Base-by-base conservation (phyloP, 352 stramenopile genomes). In the Phytophthora capsici region DNA sequence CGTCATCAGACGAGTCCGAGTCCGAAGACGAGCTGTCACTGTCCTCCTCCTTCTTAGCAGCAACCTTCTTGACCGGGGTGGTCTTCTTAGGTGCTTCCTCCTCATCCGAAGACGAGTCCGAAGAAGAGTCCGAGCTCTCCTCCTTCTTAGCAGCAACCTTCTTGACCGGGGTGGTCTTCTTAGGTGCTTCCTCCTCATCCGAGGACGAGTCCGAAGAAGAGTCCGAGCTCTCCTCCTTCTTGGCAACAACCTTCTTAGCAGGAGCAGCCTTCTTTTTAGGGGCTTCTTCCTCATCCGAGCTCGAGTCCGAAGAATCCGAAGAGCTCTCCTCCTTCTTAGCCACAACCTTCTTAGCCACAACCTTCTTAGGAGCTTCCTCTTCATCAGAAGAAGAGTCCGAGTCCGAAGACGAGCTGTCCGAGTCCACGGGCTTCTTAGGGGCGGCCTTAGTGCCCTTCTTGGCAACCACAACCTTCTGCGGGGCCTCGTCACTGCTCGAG, bases 41-140 rank as follows among this genome's bases (percentile, higher is more conserved):
- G 12, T 46, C 20, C 7, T 94, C 86, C 30, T 66, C 77, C 69
- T 88, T 91, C 74, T 91, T 91, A 41, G 72, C 77, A 23, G 38
- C 63, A 13, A 69, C 73, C 59, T 83, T 84, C 71, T 87, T 87
- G 4, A 62, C 38, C 13, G 69, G 43, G 8, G 69, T 60, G 20
- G 66, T 64, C 64, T 85, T 84, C 67, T 82, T 75, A 8, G 65
- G 46, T 0, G 25, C 56, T 34, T 71, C 62, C 40, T 80, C 73
- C 30, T 84, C 73, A 9, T 88, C 76, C 26, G 66, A 82, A n/a
- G 61, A 63, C 12, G 64, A 75, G 59, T 89, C 78, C 23, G 57
- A 62, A 9, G 57, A 62, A 9, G 48, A 48, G 28, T 13, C 7
- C 4, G 66, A 76, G 28, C 73, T 78, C 19, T 43, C 37, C 17